Conservation (phyloP, 345 rosid species). For the Linum trigynum region DNA sequence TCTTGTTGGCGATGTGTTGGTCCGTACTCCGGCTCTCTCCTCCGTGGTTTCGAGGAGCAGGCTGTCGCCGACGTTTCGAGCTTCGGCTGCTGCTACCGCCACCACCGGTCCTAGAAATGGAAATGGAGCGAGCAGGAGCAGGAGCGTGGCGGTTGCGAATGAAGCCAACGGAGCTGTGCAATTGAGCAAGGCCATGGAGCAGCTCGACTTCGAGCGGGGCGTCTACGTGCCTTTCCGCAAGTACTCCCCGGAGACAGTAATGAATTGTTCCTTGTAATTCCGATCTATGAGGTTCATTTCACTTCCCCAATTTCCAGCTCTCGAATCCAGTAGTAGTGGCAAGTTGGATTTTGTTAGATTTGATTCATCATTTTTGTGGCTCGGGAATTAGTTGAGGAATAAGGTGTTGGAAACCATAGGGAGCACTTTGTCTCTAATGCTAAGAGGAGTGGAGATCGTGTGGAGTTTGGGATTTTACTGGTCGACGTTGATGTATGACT, state of each 20-base stretch:
- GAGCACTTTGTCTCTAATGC: conserved; percentile 47
- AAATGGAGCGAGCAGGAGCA: neutral
- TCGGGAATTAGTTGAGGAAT: conserved; percentile 52
- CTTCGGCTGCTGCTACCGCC: neutral
- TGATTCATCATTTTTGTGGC: neutral
- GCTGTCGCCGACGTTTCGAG: neutral
- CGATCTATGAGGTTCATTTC: neutral
- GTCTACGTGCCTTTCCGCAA: conserved; percentile 96
- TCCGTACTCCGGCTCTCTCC: neutral
- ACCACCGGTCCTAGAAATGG: conserved; percentile 2
- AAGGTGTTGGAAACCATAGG: conserved; percentile 79
- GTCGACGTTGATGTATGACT: conserved; percentile 80
- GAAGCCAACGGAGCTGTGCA: neutral
- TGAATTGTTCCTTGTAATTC: conserved; percentile 8
- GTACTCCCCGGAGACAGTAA: conserved; percentile 86
- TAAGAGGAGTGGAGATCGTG: conserved; percentile 81
- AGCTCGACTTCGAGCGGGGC: conserved; percentile 91
- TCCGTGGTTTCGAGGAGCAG: neutral
- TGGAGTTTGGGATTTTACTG: conserved; percentile 88
- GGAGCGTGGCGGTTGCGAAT: neutral
- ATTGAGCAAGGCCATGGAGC: conserved; percentile 50
- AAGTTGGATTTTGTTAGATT: no score
- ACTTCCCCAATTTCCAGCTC: no score
- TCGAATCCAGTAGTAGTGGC: no score
- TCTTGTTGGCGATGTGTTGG: neutral